phyloP scores from a whole-genome alignment of 495 filamentous ascomycete species.

The Aspergillus ellipticus region DNA sequence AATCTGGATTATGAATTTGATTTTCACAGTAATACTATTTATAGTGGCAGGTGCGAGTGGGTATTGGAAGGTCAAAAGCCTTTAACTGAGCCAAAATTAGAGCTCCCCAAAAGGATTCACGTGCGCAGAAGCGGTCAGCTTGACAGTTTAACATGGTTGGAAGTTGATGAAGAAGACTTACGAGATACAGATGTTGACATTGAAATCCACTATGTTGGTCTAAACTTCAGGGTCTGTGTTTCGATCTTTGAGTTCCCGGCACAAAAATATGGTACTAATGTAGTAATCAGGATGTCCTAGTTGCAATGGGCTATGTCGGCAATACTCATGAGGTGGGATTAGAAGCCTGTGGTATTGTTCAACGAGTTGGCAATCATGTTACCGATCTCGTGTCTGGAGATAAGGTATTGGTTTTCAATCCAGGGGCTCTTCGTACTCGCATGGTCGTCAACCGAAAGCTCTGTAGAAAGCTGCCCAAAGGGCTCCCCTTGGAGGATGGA shows the following conservation, averaged over 20 bases:
- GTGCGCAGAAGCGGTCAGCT: not conserved
- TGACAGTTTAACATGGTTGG: not conserved
- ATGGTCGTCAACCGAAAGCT: constrained; percentile 4
- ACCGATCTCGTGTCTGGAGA: constrained; percentile 33
- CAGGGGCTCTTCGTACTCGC: constrained; percentile 9
- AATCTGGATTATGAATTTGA: constrained; percentile 4
- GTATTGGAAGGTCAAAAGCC: not conserved
- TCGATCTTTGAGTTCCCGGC: no score
- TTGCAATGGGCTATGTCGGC: constrained; percentile 29
- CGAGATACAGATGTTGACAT: constrained; percentile 3
- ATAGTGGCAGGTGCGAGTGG: not conserved
- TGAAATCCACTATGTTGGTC: constrained; percentile 31
- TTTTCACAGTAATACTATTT: not conserved
- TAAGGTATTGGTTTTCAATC: constrained; percentile 26
- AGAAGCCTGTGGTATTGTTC: constrained; percentile 39
- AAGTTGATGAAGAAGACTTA: not conserved
- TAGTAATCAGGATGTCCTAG: constrained; percentile 32
- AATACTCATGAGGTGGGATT: constrained; percentile 13
- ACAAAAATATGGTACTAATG: not conserved
- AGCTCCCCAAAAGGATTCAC: not conserved
- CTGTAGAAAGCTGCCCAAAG: constrained; percentile 21
- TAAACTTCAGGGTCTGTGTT: constrained; percentile 39
- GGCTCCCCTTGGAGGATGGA: constrained; percentile 25
- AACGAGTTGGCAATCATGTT: constrained; percentile 35
- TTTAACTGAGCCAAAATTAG: not conserved